These are phyloP conservation scores for Phoenix roebelenii DNA, from an alignment of 176 grass and related monocot species.

Conservation along the genomic window DNA sequence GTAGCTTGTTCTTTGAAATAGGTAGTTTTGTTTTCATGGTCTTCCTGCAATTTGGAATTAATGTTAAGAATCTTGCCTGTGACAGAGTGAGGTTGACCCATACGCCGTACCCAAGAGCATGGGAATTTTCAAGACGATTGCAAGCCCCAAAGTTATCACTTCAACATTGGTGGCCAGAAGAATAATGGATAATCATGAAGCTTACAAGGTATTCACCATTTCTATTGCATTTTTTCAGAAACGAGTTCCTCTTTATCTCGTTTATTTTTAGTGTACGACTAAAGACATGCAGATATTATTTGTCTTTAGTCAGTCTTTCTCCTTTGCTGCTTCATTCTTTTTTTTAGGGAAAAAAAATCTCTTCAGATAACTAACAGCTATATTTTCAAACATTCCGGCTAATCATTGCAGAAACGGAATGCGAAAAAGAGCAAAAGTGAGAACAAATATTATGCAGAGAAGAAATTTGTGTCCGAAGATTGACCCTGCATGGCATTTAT, in stretches of 20 bases:
- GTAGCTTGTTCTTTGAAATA: no score
- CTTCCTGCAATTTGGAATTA: slow-evolving; percentile 10
- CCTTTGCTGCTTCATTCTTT: slow-evolving; percentile 2
- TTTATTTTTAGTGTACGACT: no score
- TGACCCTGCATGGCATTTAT: slow-evolving; percentile 20
- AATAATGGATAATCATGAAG: slow-evolving; percentile 76
- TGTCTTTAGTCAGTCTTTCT: no score
- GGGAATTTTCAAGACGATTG: slow-evolving; percentile 61
- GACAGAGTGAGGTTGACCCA: slow-evolving; percentile 50
- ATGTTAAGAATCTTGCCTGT: slow-evolving; percentile 10
- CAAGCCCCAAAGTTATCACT: slow-evolving; percentile 66
- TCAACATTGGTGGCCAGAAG: slow-evolving; percentile 54
- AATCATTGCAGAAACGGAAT: slow-evolving; percentile 49
- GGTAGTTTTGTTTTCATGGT: not conserved
- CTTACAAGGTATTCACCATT: slow-evolving; percentile 49
- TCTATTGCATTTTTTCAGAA: no score
- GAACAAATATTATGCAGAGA: slow-evolving; percentile 71
- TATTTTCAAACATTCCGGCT: no score
- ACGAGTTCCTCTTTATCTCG: no score
- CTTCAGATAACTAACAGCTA: no score
- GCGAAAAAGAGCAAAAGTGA: slow-evolving; percentile 80
- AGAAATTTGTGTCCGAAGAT: slow-evolving; percentile 76
- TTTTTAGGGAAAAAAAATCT: not conserved
- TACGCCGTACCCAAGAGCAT: slow-evolving; percentile 67
- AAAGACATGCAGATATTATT: no score